Evolutionary conservation across 116 monocot genomes (phyloP).

Genomic region (Zostera marina): DNA sequence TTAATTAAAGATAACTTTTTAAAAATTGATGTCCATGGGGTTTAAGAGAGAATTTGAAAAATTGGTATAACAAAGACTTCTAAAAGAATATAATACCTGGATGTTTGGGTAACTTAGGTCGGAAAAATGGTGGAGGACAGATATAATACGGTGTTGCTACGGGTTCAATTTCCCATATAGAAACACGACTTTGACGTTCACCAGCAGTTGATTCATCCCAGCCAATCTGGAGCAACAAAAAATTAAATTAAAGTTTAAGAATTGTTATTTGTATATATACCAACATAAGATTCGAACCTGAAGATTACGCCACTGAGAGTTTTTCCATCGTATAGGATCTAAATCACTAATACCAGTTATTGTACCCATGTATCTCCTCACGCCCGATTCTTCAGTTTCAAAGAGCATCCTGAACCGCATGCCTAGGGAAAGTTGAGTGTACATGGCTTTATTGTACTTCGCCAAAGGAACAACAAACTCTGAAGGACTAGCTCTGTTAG

Average conservation of each 20-base stretch:
- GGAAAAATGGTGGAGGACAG: constrained; percentile 77
- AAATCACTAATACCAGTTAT: constrained; percentile 76
- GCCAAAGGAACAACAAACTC: constrained; percentile 85
- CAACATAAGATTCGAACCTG: constrained; percentile 25
- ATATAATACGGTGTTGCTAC: constrained; percentile 78
- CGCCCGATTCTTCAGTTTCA: constrained; percentile 87
- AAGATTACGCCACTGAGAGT: constrained; percentile 82
- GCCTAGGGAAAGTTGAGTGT: constrained; percentile 80
- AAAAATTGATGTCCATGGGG: no score
- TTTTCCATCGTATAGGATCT: constrained; percentile 74
- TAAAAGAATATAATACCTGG: constrained; percentile 20
- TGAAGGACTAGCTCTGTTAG: constrained; percentile 57
- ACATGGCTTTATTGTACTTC: constrained; percentile 88
- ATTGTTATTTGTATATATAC: neutral
- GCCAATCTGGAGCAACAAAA: constrained; percentile 40
- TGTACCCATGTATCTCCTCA: constrained; percentile 91
- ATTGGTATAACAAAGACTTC: no score
- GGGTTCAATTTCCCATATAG: constrained; percentile 94
- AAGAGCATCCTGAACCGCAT: constrained; percentile 98
- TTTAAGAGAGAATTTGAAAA: no score
- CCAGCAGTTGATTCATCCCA: constrained; percentile 87
- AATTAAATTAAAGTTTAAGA: neutral
- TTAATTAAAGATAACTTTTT: neutral
- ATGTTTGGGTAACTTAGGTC: constrained; percentile 47
- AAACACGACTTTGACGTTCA: constrained; percentile 69